These are phyloP conservation scores for Cercospora sojina DNA, from an alignment of 2,329 filamentous ascomycete genomes.

Conservation along the genomic window DNA sequence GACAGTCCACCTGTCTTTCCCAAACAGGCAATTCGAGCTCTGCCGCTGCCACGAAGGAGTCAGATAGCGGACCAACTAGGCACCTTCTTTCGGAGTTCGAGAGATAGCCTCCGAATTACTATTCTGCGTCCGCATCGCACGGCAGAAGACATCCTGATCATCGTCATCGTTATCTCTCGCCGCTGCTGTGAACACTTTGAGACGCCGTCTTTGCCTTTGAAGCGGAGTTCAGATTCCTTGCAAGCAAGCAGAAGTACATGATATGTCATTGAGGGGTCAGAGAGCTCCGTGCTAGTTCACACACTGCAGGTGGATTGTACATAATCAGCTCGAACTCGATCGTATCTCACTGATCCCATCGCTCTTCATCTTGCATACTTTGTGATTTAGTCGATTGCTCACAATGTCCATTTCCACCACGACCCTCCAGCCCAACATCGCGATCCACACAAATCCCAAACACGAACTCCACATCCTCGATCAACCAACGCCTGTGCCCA, in stretches of 20 bases:
- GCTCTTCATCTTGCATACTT: neutral
- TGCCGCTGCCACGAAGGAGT: neutral
- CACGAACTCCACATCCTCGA: constrained; percentile 35
- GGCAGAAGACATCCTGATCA: neutral
- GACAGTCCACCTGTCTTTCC: constrained; percentile 3
- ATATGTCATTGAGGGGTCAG: constrained; percentile 5
- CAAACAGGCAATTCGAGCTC: neutral
- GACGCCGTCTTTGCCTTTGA: neutral
- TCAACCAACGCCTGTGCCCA: constrained; percentile 28
- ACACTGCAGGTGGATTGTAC: neutral
- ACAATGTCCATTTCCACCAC: neutral
- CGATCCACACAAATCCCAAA: constrained; percentile 36
- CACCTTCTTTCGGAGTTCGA: neutral
- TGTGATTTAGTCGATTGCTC: neutral
- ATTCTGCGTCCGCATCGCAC: neutral
- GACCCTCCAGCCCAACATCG: constrained; percentile 27
- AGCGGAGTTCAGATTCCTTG: neutral
- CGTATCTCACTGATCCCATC: neutral
- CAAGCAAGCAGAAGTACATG: neutral
- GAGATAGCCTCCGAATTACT: neutral
- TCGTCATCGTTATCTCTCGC: neutral
- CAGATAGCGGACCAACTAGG: neutral
- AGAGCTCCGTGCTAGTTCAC: neutral
- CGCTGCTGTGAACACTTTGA: neutral
- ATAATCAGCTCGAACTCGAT: neutral